Conservation (phyloP, 371 early-diverging fungal genomes). For the Fennellomyces sp. region DNA sequence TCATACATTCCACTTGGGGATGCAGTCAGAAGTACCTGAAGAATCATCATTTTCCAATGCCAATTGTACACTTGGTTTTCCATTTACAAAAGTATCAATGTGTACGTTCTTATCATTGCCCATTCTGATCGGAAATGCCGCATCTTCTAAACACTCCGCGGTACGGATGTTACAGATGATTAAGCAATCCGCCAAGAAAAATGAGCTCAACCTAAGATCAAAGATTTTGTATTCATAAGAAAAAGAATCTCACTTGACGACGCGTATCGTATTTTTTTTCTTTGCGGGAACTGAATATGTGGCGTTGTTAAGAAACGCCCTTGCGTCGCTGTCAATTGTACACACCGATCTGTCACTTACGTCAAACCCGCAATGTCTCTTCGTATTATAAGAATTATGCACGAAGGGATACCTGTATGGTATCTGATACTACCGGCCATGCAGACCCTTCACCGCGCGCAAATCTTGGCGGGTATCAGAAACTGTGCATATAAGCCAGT, state of each 20-base stretch:
- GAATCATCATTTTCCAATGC: slow-evolving; percentile 3
- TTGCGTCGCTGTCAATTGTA: too few species aligned
- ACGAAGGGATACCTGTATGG: too few species aligned
- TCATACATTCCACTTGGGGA: background rate
- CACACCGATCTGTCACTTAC: too few species aligned
- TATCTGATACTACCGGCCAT: too few species aligned
- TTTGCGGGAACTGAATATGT: too few species aligned
- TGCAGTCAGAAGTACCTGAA: slow-evolving; percentile 4
- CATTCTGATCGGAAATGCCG: background rate
- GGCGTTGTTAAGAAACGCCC: too few species aligned
- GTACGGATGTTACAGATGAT: background rate
- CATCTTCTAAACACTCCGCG: background rate
- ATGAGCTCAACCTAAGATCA: slow-evolving; percentile 4
- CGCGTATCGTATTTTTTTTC: background rate
- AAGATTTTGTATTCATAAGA: background rate
- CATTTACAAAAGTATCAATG: background rate
- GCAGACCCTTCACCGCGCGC: too few species aligned
- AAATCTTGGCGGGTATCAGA: too few species aligned
- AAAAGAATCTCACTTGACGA: background rate
- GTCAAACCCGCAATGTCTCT: too few species aligned
- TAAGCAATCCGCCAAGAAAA: background rate
- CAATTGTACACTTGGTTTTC: background rate
- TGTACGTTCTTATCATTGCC: background rate
- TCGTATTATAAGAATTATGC: too few species aligned
- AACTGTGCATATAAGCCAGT: too few species aligned